Conservation (phyloP, 2,329 filamentous ascomycete genomes). For the Aspergillus hortae region DNA sequence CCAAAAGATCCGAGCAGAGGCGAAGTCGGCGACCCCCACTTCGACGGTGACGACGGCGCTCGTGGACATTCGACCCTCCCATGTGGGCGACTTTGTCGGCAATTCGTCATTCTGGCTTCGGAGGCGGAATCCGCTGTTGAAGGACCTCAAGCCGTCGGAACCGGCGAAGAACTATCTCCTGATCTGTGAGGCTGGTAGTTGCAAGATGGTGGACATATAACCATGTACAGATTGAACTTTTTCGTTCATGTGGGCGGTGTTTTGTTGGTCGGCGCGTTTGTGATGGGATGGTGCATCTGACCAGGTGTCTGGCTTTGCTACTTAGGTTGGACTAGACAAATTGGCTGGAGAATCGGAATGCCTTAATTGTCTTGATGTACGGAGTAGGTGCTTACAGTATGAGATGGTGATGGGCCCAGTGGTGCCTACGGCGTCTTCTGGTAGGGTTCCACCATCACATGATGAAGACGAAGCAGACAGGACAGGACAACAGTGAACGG, state of each 20-base stretch:
- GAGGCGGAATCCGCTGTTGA: slow-evolving; percentile 34
- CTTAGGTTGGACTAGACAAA: no score
- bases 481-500: no score
- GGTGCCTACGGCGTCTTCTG: no score
- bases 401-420: no score
- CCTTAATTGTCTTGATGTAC: no score
- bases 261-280: not conserved
- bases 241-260: not conserved
- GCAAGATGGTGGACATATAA: slow-evolving; percentile 34
- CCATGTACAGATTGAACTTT: not conserved
- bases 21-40: slow-evolving; percentile 29
- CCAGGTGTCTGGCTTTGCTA: not conserved
- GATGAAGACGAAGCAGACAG: no score
- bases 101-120: slow-evolving; percentile 38
- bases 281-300: no score
- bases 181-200: slow-evolving; percentile 36
- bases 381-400: no score
- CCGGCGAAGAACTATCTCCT: slow-evolving; percentile 37
- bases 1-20: slow-evolving; percentile 32
- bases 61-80: slow-evolving; percentile 34
- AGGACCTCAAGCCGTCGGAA: slow-evolving; percentile 31
- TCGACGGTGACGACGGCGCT: slow-evolving; percentile 31
- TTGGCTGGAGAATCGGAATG: no score
- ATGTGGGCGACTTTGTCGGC: slow-evolving; percentile 30
- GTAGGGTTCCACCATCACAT: no score